phyloP scores from a whole-genome alignment of 768 basidiomycete genomes.

The Tylopilus sp. region DNA sequence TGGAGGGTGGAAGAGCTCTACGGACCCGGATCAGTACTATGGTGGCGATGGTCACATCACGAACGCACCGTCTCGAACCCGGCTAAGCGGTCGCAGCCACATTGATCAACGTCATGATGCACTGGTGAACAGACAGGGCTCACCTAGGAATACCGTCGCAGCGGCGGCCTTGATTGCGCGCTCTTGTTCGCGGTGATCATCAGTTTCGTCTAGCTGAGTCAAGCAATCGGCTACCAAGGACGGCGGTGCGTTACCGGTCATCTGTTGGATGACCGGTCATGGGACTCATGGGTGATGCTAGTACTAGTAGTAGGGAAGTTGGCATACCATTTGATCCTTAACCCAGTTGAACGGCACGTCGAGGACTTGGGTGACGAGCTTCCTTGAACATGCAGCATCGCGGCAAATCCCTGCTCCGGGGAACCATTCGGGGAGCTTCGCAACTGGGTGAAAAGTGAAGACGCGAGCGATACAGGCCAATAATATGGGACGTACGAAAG shows the following conservation, averaged over 20 bases:
- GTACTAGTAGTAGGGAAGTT: too few relatives aligned
- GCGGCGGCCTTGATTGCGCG: constrained; percentile 26
- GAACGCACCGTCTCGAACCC: constrained; percentile 24
- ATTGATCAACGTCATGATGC: not conserved
- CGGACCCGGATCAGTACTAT: too few relatives aligned
- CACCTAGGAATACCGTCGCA: constrained; percentile 25
- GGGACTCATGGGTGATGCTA: too few relatives aligned
- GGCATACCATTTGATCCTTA: constrained; percentile 22
- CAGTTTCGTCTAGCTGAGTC: constrained; percentile 13
- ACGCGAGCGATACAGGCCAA: not conserved
- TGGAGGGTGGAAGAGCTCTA: constrained; percentile 26
- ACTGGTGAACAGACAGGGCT: not conserved
- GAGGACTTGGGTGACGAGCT: constrained; percentile 18
- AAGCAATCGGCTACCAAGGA: constrained; percentile 29
- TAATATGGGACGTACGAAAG: constrained; percentile 12
- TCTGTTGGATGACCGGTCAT: not conserved
- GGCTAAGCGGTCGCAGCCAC: constrained; percentile 7
- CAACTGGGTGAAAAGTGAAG: constrained; percentile 9
- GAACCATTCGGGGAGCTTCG: constrained; percentile 23
- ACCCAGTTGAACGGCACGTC: constrained; percentile 25
- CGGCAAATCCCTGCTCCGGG: constrained; percentile 21
- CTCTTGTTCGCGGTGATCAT: constrained; percentile 16
- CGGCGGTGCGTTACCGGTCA: constrained; percentile 13
- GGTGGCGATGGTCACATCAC: not conserved
- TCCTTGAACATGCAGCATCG: constrained; percentile 11